Evolutionary conservation across 345 rosid genomes (phyloP).

Genomic region (Atalantia buxifolia): DNA sequence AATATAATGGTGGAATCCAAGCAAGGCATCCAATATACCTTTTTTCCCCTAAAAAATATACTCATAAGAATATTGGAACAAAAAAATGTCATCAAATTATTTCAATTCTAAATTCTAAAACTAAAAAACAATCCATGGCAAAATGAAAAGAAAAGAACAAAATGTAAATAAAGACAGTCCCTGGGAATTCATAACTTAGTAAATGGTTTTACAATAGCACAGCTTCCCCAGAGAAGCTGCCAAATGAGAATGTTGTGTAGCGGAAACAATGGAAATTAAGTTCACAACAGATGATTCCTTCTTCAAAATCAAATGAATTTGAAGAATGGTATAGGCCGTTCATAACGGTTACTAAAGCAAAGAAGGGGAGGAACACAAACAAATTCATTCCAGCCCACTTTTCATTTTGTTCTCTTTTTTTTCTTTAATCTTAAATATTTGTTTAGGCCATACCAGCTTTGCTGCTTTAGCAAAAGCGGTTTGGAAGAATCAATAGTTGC

Average conservation of each 20-base stretch:
- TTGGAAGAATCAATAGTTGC: conserved; percentile 35
- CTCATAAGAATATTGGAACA: background rate
- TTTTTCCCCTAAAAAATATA: no score
- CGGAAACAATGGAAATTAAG: background rate
- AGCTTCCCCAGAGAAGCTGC: conserved; percentile 11
- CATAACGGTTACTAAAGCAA: conserved; percentile 16
- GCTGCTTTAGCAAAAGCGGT: conserved; percentile 21
- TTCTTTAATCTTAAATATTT: background rate
- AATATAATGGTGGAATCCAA: background rate
- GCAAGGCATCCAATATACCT: background rate
- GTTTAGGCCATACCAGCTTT: conserved; percentile 25
- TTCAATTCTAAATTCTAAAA: background rate
- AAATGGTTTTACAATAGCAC: conserved; percentile 12
- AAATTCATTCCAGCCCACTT: conserved; percentile 26
- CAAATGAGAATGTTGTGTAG: background rate
- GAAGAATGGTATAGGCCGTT: conserved; percentile 38
- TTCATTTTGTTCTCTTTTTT: background rate
- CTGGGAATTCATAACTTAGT: background rate
- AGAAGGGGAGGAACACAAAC: conserved; percentile 25
- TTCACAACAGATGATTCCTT: background rate
- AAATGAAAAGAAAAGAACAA: no score
- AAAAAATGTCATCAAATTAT: background rate
- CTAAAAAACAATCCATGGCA: no score
- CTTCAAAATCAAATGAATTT: conserved; percentile 50
- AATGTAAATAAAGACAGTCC: background rate